Evolutionary conservation across 176 grass and related monocot genomes (phyloP), one percentile per base, ranked within the genome.

Genomic region (Areca catechu): DNA sequence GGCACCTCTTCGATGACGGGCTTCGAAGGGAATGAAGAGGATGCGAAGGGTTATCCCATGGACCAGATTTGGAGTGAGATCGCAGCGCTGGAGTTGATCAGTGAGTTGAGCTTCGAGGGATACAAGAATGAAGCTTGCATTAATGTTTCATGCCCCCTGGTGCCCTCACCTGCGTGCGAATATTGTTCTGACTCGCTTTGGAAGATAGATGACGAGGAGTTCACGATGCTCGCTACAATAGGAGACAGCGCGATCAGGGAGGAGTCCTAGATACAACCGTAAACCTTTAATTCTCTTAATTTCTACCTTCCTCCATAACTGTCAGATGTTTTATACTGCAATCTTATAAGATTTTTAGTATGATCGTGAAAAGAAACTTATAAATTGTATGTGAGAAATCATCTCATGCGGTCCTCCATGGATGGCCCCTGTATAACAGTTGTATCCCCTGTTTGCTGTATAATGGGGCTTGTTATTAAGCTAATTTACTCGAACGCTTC

Each of bases 101-200:
- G 61, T 47, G 60, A 66, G 5, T 27, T 55, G 25, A 56, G 54
- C 50, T 72, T 66, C 16, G 58, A 65, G 18, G 70, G 34, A 43
- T 14, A 10, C 34, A 61, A 50, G 22, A 22, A 70, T 53, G 72
- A 70, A 22, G 73, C 62, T 23, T 10, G 34, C 34, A 43, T 43
- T 12, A 12, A 12, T 3, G 34, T 20, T 66, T 16, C 24, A 54
- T 43, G 58, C 12, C 54, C 49, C 24, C 17, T 62, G 17, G 52
- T 80, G 67, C 66, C 79, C 1, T 86, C 79, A 16, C 79, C 84
- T 16, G 22, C 73, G 19, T 88, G 84, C 79, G 79, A 79, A 20
- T 79, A 56, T 51, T 76, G 55, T 62, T 74, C 84, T 1, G 79
- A 79, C 20, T 71, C 79, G 4, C 71, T 88, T 16, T 88, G 84